These are phyloP conservation scores for Diplocarpon rosae DNA, from an alignment of 2,329 filamentous ascomycete genomes.

Conservation along the genomic window DNA sequence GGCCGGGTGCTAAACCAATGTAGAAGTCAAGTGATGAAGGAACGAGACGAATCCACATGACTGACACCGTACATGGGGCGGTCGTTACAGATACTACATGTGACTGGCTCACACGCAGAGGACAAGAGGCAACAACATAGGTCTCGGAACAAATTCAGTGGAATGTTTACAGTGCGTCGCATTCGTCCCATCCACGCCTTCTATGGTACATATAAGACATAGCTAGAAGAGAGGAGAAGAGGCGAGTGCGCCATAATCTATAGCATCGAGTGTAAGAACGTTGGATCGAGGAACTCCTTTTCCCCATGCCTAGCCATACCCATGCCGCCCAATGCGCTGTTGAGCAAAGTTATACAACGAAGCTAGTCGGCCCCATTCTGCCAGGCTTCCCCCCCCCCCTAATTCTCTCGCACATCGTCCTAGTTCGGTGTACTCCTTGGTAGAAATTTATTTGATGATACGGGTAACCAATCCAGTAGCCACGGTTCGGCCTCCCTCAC, in stretches of 20 bases:
- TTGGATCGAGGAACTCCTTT: conserved; percentile 16
- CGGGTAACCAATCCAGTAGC: conserved; percentile 75
- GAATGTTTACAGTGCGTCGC: conserved; percentile 6
- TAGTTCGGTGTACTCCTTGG: neutral
- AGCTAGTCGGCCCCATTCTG: neutral
- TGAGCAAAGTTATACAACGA: conserved; percentile 20
- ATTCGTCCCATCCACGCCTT: conserved; percentile 11
- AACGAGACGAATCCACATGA: no score
- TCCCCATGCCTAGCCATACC: conserved; percentile 1
- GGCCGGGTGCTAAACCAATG: no score
- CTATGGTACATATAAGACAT: conserved; percentile 18
- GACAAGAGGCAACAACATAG: no score
- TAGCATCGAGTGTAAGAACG: conserved; percentile 3
- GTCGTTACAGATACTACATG: no score
- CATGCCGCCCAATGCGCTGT: conserved; percentile 11
- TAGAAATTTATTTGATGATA: conserved; percentile 39
- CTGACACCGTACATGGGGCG: no score
- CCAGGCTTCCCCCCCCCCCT: neutral
- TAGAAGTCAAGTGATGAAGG: no score
- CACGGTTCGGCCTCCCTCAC: conserved; percentile 87
- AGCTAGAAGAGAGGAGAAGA: conserved; percentile 20
- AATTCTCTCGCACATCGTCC: conserved; percentile 5
- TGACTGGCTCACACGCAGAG: no score
- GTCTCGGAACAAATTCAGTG: no score
- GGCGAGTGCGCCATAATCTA: conserved; percentile 14